Evolutionary conservation across 192 early-diverging fungal species (phyloP), one percentile per base, ranked within the genome.

Genomic region (Pilaira anomala): DNA sequence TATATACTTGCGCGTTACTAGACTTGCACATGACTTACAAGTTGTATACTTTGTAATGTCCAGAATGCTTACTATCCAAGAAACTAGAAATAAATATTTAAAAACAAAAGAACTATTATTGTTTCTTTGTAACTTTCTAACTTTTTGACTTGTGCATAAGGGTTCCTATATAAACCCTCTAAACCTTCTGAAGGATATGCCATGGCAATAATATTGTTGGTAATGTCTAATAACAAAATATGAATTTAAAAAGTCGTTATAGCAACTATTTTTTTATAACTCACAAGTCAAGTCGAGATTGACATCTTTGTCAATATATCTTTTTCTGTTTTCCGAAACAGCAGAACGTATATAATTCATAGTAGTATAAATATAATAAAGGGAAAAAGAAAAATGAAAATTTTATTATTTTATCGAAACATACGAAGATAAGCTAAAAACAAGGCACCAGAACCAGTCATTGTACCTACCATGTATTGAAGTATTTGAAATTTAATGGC

Each of bases 401-500:
- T 2, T 46, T 14, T 46, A 46, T 36, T 36, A 5, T 36, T n/a
- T 29, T 42, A 56, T 42, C 56, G 36, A 24, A 86, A 82, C 79
- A 86, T 84, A 44, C 83, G 78, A 48, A 84, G 46, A 48, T 86
- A 84, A 0, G 82, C 84, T 8, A 92, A 75, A 36, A 92, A 86
- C 53, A 92, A 76, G 22, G 88, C 88, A 18, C 88, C 90, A 25
- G 84, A 85, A 85, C 88, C 90, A 42, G 88, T 90, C 48, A 92
- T 86, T 9, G 90, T 92, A 80, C 80, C 73, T 70, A 59, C 36
- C 24, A 26, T 30, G 60, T 92, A 89, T 73, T 89, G 90, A 40
- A 92, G 62, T 18, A 89, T 89, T 57, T 86, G 85, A 46, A 88
- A 90, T 70, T 93, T 93, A 68, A 94, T 91, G 8, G 91, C 87